A percentile compares a stretch with the other conserved stretches of the same genome.
phyloP scores from a whole-genome alignment of 345 rosid species.

The Angophora floribunda region DNA sequence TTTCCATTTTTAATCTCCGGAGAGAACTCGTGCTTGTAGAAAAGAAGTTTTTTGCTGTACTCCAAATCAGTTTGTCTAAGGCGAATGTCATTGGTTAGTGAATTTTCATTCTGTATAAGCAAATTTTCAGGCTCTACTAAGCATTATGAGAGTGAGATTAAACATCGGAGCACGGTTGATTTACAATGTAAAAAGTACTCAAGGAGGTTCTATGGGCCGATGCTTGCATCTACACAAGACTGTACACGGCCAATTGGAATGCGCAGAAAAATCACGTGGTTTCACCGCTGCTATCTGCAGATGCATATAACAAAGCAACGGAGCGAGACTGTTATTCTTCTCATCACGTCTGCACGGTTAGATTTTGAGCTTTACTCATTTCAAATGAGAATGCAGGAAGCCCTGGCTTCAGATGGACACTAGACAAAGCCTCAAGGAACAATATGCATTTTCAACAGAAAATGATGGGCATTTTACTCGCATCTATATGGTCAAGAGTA shows the following conservation, averaged over 20 bases:
- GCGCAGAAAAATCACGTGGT: background rate
- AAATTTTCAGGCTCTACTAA: background rate
- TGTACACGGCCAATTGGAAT: background rate
- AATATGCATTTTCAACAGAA: background rate
- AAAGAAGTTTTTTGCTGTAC: background rate
- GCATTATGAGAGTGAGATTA: background rate
- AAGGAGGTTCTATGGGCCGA: background rate
- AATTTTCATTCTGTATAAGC: background rate
- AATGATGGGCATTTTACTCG: background rate
- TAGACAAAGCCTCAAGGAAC: background rate
- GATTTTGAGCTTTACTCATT: background rate
- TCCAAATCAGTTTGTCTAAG: background rate
- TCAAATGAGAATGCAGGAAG: background rate
- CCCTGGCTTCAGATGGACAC: background rate
- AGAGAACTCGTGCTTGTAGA: background rate
- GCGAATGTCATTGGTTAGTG: background rate
- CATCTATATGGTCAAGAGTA: background rate
- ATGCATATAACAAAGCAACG: background rate
- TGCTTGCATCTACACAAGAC: background rate
- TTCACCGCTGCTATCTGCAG: background rate
- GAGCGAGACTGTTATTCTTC: background rate
- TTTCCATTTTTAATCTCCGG: conserved; percentile 1
- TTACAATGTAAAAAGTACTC: background rate
- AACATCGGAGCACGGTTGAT: background rate
- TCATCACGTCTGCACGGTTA: background rate